A percentile compares a stretch with the other conserved stretches of the same genome.
Evolutionary conservation across 83 land plant genomes (phyloP).

Genomic region (Picea engelmannii): DNA sequence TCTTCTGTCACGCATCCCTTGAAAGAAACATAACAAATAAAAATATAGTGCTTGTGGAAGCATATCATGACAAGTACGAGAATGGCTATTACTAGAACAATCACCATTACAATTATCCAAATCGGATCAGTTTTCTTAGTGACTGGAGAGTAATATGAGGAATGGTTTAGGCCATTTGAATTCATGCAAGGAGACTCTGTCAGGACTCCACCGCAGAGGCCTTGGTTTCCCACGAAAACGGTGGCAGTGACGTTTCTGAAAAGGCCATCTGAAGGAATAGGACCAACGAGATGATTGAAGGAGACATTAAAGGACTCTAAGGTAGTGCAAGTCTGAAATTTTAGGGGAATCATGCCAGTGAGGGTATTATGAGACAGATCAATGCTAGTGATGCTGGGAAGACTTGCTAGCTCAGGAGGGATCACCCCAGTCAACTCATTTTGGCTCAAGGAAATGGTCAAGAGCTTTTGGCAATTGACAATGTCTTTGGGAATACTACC

Average conservation of each 20-base stretch:
- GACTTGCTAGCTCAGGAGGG: conserved; percentile 62
- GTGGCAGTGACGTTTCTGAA: conserved; percentile 52
- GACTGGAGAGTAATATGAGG: conserved; percentile 5
- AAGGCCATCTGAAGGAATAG: conserved; percentile 46
- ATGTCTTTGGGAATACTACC: conserved; percentile 59
- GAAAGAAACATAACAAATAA: conserved; percentile 25
- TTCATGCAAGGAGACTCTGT: conserved; percentile 22
- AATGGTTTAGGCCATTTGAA: neutral
- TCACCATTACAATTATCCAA: conserved; percentile 31
- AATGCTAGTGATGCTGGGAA: conserved; percentile 56
- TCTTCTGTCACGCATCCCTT: conserved; percentile 31
- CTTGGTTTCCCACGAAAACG: conserved; percentile 63
- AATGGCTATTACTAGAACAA: conserved; percentile 41
- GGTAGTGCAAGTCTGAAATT: conserved; percentile 54
- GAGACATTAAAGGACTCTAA: conserved; percentile 72
- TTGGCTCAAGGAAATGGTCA: conserved; percentile 33
- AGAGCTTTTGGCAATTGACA: conserved; percentile 51
- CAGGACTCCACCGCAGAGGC: conserved; percentile 62
- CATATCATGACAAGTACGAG: conserved; percentile 25
- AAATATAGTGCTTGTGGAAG: conserved; percentile 32
- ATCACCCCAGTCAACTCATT: conserved; percentile 76
- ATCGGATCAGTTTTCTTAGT: neutral
- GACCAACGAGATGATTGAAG: conserved; percentile 58
- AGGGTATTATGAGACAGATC: conserved; percentile 76
- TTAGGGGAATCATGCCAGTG: conserved; percentile 64